These are phyloP conservation scores for Huntiella decipiens DNA, from an alignment of 2,329 filamentous ascomycete genomes.

Conservation along the genomic window DNA sequence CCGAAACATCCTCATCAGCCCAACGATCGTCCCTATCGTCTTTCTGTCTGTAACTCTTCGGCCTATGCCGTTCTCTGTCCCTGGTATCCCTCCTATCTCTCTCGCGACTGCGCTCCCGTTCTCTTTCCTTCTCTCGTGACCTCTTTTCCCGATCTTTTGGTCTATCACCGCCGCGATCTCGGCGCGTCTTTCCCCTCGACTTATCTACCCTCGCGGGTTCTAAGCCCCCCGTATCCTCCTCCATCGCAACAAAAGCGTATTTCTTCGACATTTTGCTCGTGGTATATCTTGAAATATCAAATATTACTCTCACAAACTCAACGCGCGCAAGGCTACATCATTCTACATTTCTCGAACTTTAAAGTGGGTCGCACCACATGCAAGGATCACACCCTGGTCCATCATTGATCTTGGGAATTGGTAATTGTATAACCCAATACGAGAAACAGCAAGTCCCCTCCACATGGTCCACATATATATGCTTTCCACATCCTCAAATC, in stretches of 20 bases:
- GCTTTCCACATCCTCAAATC: neutral
- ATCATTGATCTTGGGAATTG: no score
- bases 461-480: no score
- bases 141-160: neutral
- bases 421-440: no score
- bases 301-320: no score
- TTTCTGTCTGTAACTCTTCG: conserved; percentile 16
- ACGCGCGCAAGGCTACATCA: no score
- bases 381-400: no score
- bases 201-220: conserved; percentile 4
- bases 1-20: conserved; percentile 53
- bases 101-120: no score
- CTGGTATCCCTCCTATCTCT: neutral
- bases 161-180: neutral
- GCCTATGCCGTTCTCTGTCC: neutral
- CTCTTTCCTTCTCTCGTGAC: no score
- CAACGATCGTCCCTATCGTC: conserved; percentile 57
- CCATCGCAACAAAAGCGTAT: conserved; percentile 51
- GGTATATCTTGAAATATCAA: no score
- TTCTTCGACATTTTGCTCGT: conserved; percentile 25
- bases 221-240: conserved; percentile 36
- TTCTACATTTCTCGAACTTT: no score
- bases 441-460: no score
- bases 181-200: conserved; percentile 2
- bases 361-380: no score